Conservation (phyloP, 2,329 filamentous ascomycete species). For the Rhinocladiella mackenziei region DNA sequence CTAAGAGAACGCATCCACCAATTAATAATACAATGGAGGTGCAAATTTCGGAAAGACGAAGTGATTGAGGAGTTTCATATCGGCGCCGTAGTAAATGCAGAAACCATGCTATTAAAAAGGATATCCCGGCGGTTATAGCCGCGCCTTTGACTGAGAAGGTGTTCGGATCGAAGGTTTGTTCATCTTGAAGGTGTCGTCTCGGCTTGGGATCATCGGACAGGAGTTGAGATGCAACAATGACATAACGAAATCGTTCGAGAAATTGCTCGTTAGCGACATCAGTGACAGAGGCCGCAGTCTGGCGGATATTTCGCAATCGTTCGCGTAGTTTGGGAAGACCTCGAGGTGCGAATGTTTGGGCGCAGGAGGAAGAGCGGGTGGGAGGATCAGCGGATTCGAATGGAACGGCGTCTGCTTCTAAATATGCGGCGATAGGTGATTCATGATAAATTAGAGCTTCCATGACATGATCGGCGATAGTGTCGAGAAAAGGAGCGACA, state of each 20-base stretch:
- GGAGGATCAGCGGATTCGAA: conserved; percentile 36
- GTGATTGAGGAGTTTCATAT: conserved; percentile 43
- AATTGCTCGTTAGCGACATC: conserved; percentile 60
- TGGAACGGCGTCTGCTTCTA: conserved; percentile 66
- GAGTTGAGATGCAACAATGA: conserved; percentile 85
- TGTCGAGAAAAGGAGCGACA: neutral
- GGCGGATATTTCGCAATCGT: conserved; percentile 19
- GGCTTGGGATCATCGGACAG: conserved; percentile 64
- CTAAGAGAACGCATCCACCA: conserved; percentile 11
- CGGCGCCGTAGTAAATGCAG: conserved; percentile 66
- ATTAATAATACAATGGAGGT: conserved; percentile 36
- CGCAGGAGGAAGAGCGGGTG: conserved; percentile 38
- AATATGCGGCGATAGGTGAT: conserved; percentile 81
- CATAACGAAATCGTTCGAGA: conserved; percentile 88
- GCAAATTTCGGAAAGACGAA: conserved; percentile 40
- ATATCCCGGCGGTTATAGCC: conserved; percentile 58
- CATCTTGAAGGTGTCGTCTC: conserved; percentile 14
- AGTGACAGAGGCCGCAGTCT: conserved; percentile 20
- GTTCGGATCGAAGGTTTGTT: conserved; percentile 28
- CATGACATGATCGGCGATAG: conserved; percentile 52
- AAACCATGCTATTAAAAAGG: conserved; percentile 62
- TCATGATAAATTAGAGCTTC: conserved; percentile 83
- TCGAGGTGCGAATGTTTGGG: conserved; percentile 46
- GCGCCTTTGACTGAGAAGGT: conserved; percentile 54
- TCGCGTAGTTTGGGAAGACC: conserved; percentile 26